Evolutionary conservation across 495 filamentous ascomycete species (phyloP), one percentile per base, ranked within the genome.

Genomic region (Penicillium herquei): DNA sequence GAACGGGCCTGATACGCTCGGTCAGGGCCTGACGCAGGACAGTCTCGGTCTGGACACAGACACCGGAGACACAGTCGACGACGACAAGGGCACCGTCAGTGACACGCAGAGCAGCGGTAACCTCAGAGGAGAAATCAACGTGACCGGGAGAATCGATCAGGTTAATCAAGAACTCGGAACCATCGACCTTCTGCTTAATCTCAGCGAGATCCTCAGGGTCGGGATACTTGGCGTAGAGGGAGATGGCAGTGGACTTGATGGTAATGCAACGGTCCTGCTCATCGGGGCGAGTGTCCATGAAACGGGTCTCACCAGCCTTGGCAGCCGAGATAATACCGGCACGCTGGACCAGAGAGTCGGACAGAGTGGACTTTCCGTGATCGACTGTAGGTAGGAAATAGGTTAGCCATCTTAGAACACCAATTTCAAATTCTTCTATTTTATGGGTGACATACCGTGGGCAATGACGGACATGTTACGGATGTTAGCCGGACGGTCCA

Each of bases 391-490:
- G 40, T 40, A 55, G 16, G 34, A 58, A 55, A 44, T n/a, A n/a
- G n/a, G n/a, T 57, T 47, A 37, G 54, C 50, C 56, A 44, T 12
- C 16, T 7, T 26, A 17, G 18, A 10, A 3, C 18, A 21, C 9
- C 5, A 41, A 13, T 13, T 2, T 41, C 3, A 7, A n/a, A 6
- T 7, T 41, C 14, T 41, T 12, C 11, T 41, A 43, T 33, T 31
- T 39, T 33, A 42, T 32, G 14, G n/a, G 50, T 34, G 56, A 50
- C 83, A 70, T 77, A 87, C 85, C 92, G 81, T 99, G 94, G 76
- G 94, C 94, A 89, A 99, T 99, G 77, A 99, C 94, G 80, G 94
- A 97, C 95, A 98, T 99, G 81, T 93, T 92, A 58, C 94, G 91
- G 84, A 98, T 94, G 83, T 98, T 98, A 71, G 87, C 88, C 79